phyloP scores from a whole-genome alignment of 75 land plant species.

The Azolla pinnata region DNA sequence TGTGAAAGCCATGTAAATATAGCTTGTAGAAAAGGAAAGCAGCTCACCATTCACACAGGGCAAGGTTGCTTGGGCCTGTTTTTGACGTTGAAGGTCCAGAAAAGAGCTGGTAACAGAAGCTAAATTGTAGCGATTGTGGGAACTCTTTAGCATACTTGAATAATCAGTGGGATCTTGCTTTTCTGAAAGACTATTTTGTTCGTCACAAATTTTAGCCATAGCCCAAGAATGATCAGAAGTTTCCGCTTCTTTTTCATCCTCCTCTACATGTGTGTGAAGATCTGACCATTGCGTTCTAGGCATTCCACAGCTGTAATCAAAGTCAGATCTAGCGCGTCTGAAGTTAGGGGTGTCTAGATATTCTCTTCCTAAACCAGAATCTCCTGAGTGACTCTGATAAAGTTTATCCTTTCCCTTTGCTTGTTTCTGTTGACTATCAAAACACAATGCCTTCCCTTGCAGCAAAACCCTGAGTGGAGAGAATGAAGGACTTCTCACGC shows the following conservation, averaged over 20 bases:
- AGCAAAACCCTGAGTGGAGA: neutral
- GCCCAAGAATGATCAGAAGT: neutral
- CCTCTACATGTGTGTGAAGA: neutral
- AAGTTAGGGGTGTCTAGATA: neutral
- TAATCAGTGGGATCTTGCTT: neutral
- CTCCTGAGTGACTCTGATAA: neutral
- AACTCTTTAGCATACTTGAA: neutral
- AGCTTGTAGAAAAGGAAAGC: neutral
- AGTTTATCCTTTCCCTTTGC: neutral
- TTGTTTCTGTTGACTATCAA: neutral
- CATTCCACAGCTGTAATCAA: neutral
- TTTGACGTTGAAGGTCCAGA: neutral
- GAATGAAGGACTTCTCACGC: neutral
- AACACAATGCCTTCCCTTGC: neutral
- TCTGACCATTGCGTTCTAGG: neutral
- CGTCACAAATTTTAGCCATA: neutral
- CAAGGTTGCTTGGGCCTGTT: neutral
- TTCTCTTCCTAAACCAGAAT: neutral
- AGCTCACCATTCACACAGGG: neutral
- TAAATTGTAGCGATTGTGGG: constrained; percentile 2
- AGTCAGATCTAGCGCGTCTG: neutral
- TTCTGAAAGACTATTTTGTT: neutral
- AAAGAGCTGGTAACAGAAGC: neutral
- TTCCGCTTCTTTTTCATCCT: neutral
- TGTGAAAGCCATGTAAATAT: neutral